Evolutionary conservation across 441 rosid species (phyloP), one percentile per base, ranked within the genome.

Genomic region (Manihot esculenta): DNA sequence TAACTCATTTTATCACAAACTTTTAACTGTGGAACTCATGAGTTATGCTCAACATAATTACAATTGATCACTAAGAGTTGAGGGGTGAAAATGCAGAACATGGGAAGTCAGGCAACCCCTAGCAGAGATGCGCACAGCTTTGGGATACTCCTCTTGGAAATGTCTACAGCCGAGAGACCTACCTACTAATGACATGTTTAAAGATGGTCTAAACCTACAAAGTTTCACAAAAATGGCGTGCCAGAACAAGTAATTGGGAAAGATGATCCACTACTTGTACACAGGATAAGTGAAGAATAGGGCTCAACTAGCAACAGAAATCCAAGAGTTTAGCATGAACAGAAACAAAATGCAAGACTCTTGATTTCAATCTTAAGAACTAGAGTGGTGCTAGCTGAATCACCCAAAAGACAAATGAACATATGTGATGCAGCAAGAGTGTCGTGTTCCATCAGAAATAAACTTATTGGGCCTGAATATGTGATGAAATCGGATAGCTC

Each of bases 181-280:
- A 61, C 66, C 50, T 4, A 49, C 55, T 7, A 53, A 33, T 48
- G 21, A 18, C 66, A 24, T 23, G 56, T 51, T 61, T 62, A 12
- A 12, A 3, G 61, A 62, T 62, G 67, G 61, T 41, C 26, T 62
- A 24, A 18, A 51, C 54, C 62, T 23, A 11, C 51, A 62, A 8
- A 71, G 41, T 44, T 23, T 70, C 42, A 27, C 48, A 38, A 51
- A 23, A 50, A 38, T n/a, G 62, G 74, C 68, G 7, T 61, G 59
- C 51, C 61, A 5, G 51, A 41, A 24, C 61, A 70, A 62, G 50
- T 24, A 44, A 18, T n/a, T 13, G 26, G 41, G 41, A 26, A 38
- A 24, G 14, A 26, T 41, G 49, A 70, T 49, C 66, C 50, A 9
- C 20, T 1, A 17, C 35, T 62, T 24, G 45, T 20, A 60, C 10